Evolutionary conservation across 2,329 filamentous ascomycete genomes (phyloP).

Genomic region (Gliomastix tumulicola): DNA sequence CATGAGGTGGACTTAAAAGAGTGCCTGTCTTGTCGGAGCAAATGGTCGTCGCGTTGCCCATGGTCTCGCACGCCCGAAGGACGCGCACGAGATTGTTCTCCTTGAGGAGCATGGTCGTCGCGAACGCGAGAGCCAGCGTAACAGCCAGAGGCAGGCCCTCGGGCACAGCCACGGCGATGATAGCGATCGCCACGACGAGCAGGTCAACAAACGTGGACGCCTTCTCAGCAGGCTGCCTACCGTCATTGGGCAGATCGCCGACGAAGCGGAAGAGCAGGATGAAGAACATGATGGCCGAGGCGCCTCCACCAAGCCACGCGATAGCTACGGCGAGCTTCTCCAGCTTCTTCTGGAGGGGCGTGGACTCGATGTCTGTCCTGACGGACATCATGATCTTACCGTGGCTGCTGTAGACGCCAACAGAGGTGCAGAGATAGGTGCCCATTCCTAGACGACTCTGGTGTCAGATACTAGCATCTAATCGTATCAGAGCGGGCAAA

Average conservation of each 20-base stretch:
- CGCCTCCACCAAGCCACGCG: slow-evolving; percentile 45
- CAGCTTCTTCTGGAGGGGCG: slow-evolving; percentile 48
- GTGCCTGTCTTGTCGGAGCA: slow-evolving; percentile 49
- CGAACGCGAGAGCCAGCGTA: slow-evolving; percentile 57
- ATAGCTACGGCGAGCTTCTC: slow-evolving; percentile 23
- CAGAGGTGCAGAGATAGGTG: slow-evolving; percentile 46
- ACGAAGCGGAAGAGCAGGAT: slow-evolving; percentile 75
- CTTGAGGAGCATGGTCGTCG: slow-evolving; percentile 58
- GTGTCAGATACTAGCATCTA: no score
- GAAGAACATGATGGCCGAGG: slow-evolving; percentile 67
- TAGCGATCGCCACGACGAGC: slow-evolving; percentile 58
- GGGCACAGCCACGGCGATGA: slow-evolving; percentile 61
- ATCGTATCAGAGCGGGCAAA: no score
- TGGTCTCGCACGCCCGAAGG: slow-evolving; percentile 59
- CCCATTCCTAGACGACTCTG: slow-evolving; percentile 30
- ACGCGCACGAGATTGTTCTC: slow-evolving; percentile 61
- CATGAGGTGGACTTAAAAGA: slow-evolving; percentile 1
- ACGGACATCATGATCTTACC: slow-evolving; percentile 51
- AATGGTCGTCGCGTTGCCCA: slow-evolving; percentile 63
- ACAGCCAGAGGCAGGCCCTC: slow-evolving; percentile 62
- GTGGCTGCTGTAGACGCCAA: slow-evolving; percentile 47
- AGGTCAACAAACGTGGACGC: slow-evolving; percentile 51
- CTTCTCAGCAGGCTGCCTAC: slow-evolving; percentile 46
- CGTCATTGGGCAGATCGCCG: slow-evolving; percentile 48
- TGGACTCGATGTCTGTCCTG: slow-evolving; percentile 41